Base-by-base conservation (phyloP, 2,329 filamentous ascomycete genomes). In the Ceratocystiopsis sp. region DNA sequence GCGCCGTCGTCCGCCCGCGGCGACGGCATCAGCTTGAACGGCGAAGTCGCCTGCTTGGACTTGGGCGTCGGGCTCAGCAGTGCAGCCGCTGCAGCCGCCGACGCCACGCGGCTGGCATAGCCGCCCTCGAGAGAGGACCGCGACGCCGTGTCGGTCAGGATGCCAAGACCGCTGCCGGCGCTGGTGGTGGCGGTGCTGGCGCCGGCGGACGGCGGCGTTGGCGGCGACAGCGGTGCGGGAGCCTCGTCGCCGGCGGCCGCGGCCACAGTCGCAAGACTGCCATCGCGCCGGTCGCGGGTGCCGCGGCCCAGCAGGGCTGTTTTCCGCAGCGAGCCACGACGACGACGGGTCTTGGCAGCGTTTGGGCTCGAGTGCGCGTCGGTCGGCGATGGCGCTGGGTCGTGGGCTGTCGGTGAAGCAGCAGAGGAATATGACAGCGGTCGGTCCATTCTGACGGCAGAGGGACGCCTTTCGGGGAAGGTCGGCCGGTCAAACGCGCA, bases 241-340 rank as follows among this genome's bases (percentile, higher is more conserved):
- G 48, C 38, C 9, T 29, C 25, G 25, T 29, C 25, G 25, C 25
- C 25, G 4, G 25, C 25, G 25, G 5, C 25, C 25, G 25, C 25
- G 5, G 25, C 25, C 25, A 29, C 25, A 8, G 25, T 29, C 25
- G 25, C 25, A 8, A 29, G 25, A 29, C 10, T 29, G 4, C 7
- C 25, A 11, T 29, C 25, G 25, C 25, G 25, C 25, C 25, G 25
- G 25, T 29, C 25, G 25, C 25, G 25, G 25, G 69, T 74, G 48
- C 80, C 79, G 48, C 81, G 80, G 15, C 84, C 84, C 16, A 94
- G 68, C 40, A 94, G 66, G 21, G 85, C 86, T 12, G 84, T 84
- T 61, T 94, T 94, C 46, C 87, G 74, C 57, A 95, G 66, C 12
- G 87, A 94, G 4, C 85, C 86, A 56, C 82, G 83, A 46, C 87